Percentiles rank a stretch among this genome's conserved stretches.
Conservation (phyloP, 225 moss, liverwort and hornwort species). For the Bryum argenteum region DNA sequence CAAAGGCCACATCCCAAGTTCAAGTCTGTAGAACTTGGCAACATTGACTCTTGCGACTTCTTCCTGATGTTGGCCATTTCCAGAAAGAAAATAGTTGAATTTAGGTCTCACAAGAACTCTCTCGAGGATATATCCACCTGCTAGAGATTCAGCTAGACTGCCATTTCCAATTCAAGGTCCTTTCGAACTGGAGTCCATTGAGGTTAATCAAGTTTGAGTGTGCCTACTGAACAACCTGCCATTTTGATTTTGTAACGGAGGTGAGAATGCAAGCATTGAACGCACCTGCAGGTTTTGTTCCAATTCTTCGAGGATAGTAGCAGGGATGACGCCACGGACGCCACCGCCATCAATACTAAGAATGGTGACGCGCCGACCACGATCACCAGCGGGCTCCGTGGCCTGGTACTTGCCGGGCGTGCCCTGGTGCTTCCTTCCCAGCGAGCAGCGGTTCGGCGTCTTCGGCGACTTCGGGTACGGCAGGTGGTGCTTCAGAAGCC, state of each 20-base stretch:
- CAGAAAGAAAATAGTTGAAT: neutral
- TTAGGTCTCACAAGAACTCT: neutral
- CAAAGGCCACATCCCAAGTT: too few species aligned
- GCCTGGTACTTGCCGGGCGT: constrained; percentile 11
- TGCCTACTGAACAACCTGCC: neutral
- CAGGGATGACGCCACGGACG: constrained; percentile 57
- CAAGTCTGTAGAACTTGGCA: too few species aligned
- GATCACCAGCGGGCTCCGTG: constrained; percentile 33
- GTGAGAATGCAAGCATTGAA: neutral
- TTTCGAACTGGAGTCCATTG: neutral
- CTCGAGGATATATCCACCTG: neutral
- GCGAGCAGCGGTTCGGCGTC: constrained; percentile 9
- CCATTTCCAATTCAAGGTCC: neutral
- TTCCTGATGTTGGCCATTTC: neutral
- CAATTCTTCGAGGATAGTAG: constrained; percentile 42
- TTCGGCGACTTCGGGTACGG: constrained; percentile 16
- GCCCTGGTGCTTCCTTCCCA: constrained; percentile 31
- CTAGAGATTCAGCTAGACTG: neutral
- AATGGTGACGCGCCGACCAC: constrained; percentile 49
- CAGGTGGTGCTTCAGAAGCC: constrained; percentile 14
- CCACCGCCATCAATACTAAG: constrained; percentile 69
- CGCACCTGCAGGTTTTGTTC: constrained; percentile 44
- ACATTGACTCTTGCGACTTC: neutral
- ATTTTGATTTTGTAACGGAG: neutral
- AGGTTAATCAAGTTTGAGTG: neutral